Evolutionary conservation across 202 grass and related monocot species (phyloP), one percentile per base, ranked within the genome.

Genomic region (Setaria italica): DNA sequence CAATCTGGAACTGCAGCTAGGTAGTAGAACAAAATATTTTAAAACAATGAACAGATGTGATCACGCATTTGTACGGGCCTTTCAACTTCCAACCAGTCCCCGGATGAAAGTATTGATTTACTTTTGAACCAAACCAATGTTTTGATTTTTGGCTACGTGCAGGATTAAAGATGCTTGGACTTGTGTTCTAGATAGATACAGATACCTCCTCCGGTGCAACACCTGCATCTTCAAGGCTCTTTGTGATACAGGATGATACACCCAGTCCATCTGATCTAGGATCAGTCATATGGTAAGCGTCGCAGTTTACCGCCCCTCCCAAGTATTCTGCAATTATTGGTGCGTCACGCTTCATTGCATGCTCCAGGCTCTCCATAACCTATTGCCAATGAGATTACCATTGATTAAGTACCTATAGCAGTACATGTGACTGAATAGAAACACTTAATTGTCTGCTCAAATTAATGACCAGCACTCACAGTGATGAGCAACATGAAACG

Each of bases 251-350:
- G 50, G 92, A 94, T 43, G 92, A 91, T 63, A 97, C 90, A 76
- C 95, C 95, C 80, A 91, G 80, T 67, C 95, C 95, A 77, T 94
- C 92, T 14, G 95, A 65, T 82, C 92, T 89, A 1, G 95, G 95
- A 56, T 97, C 95, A n/a, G 95, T 97, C 92, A 97, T 97, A 86
- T 97, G 95, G 82, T 97, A 93, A 67, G 92, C 92, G 78, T 97
- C 95, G 80, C 95, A 97, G 70, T 90, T 97, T 59, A 93, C 95
- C 48, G 88, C 90, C 53, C 90, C 92, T 68, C 95, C 95, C 42
- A 97, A 75, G 73, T 94, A 97, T 73, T 97, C 95, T 0, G 92
- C 95, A 85, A 93, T 88, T 39, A 97, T 94, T 34, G 90, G 95
- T 35, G 90, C 92, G 58, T 89, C 95, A 82, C 95, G 92, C 67